Percentiles rank a stretch among this genome's conserved stretches.
Evolutionary conservation across 2,329 filamentous ascomycete genomes (phyloP).

Genomic region (Aureobasidium namibiae): DNA sequence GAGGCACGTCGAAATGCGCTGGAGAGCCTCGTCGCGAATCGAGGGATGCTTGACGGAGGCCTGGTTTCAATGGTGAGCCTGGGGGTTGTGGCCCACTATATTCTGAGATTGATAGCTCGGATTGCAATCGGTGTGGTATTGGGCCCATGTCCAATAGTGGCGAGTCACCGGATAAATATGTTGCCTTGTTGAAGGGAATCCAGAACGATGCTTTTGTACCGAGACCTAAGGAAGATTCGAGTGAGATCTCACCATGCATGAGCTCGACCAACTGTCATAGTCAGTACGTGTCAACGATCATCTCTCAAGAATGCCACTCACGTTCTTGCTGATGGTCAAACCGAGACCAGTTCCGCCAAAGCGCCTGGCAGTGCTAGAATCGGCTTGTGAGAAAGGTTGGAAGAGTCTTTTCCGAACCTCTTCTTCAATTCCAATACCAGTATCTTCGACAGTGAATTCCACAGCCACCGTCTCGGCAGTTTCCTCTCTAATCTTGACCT

Average conservation of each 20-base stretch:
- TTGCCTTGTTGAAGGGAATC: constrained; percentile 68
- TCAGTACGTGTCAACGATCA: neutral
- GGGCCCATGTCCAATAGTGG: constrained; percentile 54
- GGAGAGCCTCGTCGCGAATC: constrained; percentile 15
- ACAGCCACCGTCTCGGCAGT: constrained; percentile 57
- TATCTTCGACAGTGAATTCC: constrained; percentile 66
- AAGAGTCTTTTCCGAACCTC: constrained; percentile 66
- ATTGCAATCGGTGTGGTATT: constrained; percentile 58
- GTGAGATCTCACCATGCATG: constrained; percentile 67
- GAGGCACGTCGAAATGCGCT: constrained; percentile 27
- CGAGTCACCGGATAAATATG: constrained; percentile 41
- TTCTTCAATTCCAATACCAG: constrained; percentile 73
- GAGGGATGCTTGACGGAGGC: constrained; percentile 17
- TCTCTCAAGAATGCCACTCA: constrained; percentile 16
- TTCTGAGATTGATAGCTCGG: constrained; percentile 52
- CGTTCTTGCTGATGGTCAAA: constrained; percentile 71
- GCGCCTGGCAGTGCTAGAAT: constrained; percentile 68
- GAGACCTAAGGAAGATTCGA: constrained; percentile 57
- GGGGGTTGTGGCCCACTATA: constrained; percentile 38
- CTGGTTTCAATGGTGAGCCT: constrained; percentile 16
- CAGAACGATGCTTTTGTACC: constrained; percentile 70
- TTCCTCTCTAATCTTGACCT: constrained; percentile 56
- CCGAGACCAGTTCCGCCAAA: constrained; percentile 74
- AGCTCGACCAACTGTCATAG: constrained; percentile 54
- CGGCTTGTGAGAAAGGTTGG: constrained; percentile 74